These are phyloP conservation scores for Penicillium brasilianum DNA, from an alignment of 2,329 filamentous ascomycete genomes.

Conservation along the genomic window DNA sequence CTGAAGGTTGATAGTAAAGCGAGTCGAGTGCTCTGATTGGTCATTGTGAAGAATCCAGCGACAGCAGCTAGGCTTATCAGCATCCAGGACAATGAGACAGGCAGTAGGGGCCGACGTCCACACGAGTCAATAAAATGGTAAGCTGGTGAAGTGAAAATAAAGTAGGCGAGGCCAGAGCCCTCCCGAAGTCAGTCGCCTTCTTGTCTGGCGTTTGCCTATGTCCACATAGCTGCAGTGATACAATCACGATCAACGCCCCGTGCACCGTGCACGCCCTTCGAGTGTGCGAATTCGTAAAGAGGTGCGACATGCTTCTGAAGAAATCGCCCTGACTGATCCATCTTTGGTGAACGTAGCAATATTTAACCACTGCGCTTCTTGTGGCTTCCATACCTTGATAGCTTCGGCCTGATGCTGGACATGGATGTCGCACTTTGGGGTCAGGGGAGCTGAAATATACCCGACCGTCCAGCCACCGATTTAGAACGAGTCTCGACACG, in stretches of 20 bases:
- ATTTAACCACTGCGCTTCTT: not conserved
- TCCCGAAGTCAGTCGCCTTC: not conserved
- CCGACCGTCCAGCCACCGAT: too few relatives aligned
- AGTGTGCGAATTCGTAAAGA: not conserved
- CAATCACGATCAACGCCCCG: not conserved
- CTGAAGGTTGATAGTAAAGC: not conserved
- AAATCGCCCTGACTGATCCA: not conserved
- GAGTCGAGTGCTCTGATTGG: not conserved
- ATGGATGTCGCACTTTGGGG: not conserved
- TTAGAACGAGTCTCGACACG: too few relatives aligned
- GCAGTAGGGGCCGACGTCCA: not conserved
- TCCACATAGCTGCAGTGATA: not conserved
- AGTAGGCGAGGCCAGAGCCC: not conserved
- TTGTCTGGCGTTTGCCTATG: too few relatives aligned
- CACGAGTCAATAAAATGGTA: not conserved
- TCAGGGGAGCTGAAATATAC: too few relatives aligned
- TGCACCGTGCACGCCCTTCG: not conserved
- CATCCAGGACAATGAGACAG: not conserved
- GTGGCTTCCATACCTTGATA: not conserved
- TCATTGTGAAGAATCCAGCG: not conserved
- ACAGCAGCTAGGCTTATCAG: not conserved
- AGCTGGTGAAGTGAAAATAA: not conserved
- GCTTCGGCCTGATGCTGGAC: not conserved
- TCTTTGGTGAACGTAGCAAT: not conserved
- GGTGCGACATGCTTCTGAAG: not conserved